Evolutionary conservation across 164 flowering plant genomes (phyloP).

Genomic region (Aristolochia californica): DNA sequence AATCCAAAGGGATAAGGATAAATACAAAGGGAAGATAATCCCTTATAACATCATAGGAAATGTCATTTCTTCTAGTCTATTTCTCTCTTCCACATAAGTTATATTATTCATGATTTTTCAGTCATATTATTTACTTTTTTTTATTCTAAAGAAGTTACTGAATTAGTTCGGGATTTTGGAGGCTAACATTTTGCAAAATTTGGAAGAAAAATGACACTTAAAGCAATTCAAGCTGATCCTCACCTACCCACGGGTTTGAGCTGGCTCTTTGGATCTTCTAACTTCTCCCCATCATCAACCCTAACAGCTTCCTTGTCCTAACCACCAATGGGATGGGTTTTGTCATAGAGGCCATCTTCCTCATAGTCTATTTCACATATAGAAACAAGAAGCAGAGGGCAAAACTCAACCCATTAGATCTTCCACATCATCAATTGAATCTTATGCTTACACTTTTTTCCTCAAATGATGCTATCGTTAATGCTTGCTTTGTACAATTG

Average conservation of each 20-base stretch:
- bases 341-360: slow-evolving; percentile 19
- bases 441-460: too few relatives aligned
- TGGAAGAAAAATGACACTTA: slow-evolving; percentile 20
- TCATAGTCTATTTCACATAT: slow-evolving; percentile 15
- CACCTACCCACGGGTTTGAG: slow-evolving; percentile 27
- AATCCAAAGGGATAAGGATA: too few relatives aligned
- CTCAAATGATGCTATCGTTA: not conserved
- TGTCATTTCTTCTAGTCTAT: too few relatives aligned
- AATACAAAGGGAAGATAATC: too few relatives aligned
- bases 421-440: not conserved
- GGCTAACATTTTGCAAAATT: slow-evolving; percentile 30
- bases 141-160: too few relatives aligned
- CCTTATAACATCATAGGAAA: too few relatives aligned
- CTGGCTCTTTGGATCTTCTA: slow-evolving; percentile 36
- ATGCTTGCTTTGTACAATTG: slow-evolving; percentile 3
- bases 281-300: slow-evolving; percentile 34
- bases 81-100: too few relatives aligned
- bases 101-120: too few relatives aligned
- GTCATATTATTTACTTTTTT: too few relatives aligned
- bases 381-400: slow-evolving; percentile 30
- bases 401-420: not conserved
- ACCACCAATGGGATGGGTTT: slow-evolving; percentile 33
- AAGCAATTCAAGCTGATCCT: slow-evolving; percentile 30
- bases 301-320: slow-evolving; percentile 32
- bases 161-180: slow-evolving; percentile 3